Percentiles rank a stretch among this genome's conserved stretches.
phyloP scores from a whole-genome alignment of 768 basidiomycete genomes.

The Psilocybe cubensis region DNA sequence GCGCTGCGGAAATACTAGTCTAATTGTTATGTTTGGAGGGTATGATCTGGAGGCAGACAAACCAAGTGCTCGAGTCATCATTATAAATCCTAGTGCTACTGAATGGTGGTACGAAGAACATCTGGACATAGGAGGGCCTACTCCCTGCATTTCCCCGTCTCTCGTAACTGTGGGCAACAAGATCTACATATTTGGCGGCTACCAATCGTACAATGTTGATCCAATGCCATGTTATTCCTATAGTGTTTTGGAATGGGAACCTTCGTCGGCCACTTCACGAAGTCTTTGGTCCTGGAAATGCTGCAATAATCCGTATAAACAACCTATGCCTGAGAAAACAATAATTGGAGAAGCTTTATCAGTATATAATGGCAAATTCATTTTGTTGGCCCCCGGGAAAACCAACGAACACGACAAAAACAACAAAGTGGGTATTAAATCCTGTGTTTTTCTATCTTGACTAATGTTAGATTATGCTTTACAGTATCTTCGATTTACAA shows the following conservation, averaged over 20 bases:
- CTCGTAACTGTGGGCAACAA: constrained; percentile 23
- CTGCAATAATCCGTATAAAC: constrained; percentile 19
- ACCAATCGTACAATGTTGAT: constrained; percentile 9
- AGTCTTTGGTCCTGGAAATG: constrained; percentile 24
- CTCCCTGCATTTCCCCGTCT: constrained; percentile 21
- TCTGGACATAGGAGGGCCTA: neutral
- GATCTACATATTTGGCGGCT: constrained; percentile 31
- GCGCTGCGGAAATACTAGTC: constrained; percentile 16
- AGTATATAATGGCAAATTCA: constrained; percentile 27
- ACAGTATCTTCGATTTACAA: constrained; percentile 4
- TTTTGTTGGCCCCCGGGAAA: constrained; percentile 25
- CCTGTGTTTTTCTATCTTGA: neutral
- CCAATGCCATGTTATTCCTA: constrained; percentile 16
- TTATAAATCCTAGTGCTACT: constrained; percentile 19
- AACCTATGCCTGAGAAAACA: constrained; percentile 11
- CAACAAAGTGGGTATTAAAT: neutral
- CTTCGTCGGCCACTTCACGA: neutral
- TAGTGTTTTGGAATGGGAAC: constrained; percentile 19
- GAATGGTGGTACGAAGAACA: constrained; percentile 27
- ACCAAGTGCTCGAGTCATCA: constrained; percentile 16
- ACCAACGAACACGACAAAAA: constrained; percentile 4
- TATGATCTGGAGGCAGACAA: constrained; percentile 7
- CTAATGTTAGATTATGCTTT: neutral
- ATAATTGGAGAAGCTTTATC: constrained; percentile 17
- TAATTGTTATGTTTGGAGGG: constrained; percentile 34